A percentile compares a stretch with the other conserved stretches of the same genome.
phyloP scores from a whole-genome alignment of 1,139 yeast genomes.

The Suhomyces taliae region DNA sequence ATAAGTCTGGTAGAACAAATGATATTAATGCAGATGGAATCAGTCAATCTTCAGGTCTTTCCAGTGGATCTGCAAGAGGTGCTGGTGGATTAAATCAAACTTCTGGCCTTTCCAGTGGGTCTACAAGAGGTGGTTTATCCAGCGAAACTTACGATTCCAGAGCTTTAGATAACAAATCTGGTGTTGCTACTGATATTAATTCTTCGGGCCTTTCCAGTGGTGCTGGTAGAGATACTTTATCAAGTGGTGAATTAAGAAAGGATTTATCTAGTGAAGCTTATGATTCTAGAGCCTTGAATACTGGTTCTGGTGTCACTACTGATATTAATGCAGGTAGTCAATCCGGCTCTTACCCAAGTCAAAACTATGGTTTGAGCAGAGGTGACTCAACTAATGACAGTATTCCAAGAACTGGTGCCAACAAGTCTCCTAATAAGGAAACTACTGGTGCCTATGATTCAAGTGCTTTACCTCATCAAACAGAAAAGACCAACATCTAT shows the following conservation, averaged over 20 bases:
- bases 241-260: background rate
- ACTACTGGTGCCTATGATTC: conserved; percentile 1
- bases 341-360: background rate
- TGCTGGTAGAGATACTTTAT: background rate
- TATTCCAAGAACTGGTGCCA: conserved; percentile 5
- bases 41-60: background rate
- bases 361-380: conserved; percentile 3
- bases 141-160: background rate
- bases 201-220: background rate
- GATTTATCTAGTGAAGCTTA: conserved; percentile 1
- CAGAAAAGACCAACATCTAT: background rate
- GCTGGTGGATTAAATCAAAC: background rate
- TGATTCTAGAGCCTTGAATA: background rate
- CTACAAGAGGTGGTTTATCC: conserved; percentile 4
- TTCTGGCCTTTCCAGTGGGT: background rate
- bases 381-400: background rate
- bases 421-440: background rate
- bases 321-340: background rate
- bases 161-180: background rate
- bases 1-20: conserved; percentile 1
- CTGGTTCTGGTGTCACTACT: background rate
- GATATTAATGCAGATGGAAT: background rate
- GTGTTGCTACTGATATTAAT: background rate
- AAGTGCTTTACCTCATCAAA: background rate
- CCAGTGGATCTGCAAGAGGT: background rate